Conservation (phyloP, 352 stramenopile genomes). For the Phytophthora pinifolia region DNA sequence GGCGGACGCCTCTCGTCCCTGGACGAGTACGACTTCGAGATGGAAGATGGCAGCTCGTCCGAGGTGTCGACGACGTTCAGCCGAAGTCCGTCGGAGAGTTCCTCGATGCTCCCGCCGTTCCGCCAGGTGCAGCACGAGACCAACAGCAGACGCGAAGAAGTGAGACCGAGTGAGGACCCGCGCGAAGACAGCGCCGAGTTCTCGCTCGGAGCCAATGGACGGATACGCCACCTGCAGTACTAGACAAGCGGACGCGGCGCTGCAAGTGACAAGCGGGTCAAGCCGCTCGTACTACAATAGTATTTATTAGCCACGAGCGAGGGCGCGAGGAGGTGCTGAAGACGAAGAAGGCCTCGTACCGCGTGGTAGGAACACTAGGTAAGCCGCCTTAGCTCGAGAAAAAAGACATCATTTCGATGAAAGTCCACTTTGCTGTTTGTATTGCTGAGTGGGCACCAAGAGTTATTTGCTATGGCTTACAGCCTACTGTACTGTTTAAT, state of each 20-base stretch:
- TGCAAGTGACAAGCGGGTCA: slow-evolving; percentile 13
- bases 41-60: slow-evolving; percentile 28
- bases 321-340: slow-evolving; percentile 7
- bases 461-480: neutral
- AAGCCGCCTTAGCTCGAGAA: neutral
- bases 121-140: slow-evolving; percentile 34
- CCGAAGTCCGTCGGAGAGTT: slow-evolving; percentile 28
- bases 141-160: slow-evolving; percentile 57
- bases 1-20: slow-evolving; percentile 62
- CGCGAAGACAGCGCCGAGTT: slow-evolving; percentile 35
- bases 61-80: slow-evolving; percentile 45
- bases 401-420: neutral
- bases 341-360: slow-evolving; percentile 8
- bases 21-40: slow-evolving; percentile 57
- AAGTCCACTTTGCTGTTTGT: too few species aligned
- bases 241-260: slow-evolving; percentile 5
- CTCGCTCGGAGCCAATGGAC: slow-evolving; percentile 28
- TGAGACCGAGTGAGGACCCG: slow-evolving; percentile 34
- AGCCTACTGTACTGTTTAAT: neutral
- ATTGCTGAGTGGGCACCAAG: neutral
- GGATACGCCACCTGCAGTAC: slow-evolving; percentile 26
- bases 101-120: slow-evolving; percentile 53
- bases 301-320: slow-evolving; percentile 35
- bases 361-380: slow-evolving; percentile 1
- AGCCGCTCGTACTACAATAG: neutral